Conservation (phyloP, 768 basidiomycete species). For the Psilocybe cyanescens region DNA sequence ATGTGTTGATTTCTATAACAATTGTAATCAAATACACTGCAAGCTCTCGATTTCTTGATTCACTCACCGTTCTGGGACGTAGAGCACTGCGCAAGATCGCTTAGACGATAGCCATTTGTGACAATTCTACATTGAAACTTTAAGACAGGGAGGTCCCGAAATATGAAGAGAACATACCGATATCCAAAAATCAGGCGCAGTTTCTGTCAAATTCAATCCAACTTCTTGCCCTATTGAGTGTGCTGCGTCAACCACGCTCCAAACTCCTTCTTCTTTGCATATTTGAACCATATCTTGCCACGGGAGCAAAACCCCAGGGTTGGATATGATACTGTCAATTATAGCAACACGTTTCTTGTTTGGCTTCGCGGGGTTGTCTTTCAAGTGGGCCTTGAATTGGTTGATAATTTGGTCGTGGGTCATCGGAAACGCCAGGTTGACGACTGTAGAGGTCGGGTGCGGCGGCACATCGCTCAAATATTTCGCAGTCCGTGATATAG, state of each 20-base stretch:
- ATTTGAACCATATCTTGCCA: constrained; percentile 76
- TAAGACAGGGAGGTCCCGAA: neutral
- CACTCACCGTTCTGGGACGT: constrained; percentile 62
- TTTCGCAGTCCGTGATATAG: constrained; percentile 53
- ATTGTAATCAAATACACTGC: neutral
- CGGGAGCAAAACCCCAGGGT: constrained; percentile 71
- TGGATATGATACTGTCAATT: constrained; percentile 68
- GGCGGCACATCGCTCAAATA: constrained; percentile 60
- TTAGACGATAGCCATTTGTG: constrained; percentile 87
- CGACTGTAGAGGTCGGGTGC: constrained; percentile 51
- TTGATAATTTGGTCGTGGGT: constrained; percentile 59
- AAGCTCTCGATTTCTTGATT: constrained; percentile 10
- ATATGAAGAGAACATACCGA: constrained; percentile 48
- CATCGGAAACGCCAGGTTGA: constrained; percentile 58
- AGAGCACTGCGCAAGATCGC: constrained; percentile 69
- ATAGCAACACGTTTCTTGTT: constrained; percentile 64
- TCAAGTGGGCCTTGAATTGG: constrained; percentile 42
- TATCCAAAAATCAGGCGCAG: constrained; percentile 77
- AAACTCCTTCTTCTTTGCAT: constrained; percentile 64
- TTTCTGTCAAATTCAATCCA: constrained; percentile 58
- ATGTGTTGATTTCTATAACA: constrained; percentile 62
- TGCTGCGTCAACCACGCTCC: constrained; percentile 79
- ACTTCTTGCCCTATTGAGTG: constrained; percentile 82
- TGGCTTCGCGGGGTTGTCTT: constrained; percentile 36
- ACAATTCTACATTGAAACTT: constrained; percentile 55